phyloP scores from a whole-genome alignment of 768 basidiomycete species.

The Leccinellum rugosiceps region DNA sequence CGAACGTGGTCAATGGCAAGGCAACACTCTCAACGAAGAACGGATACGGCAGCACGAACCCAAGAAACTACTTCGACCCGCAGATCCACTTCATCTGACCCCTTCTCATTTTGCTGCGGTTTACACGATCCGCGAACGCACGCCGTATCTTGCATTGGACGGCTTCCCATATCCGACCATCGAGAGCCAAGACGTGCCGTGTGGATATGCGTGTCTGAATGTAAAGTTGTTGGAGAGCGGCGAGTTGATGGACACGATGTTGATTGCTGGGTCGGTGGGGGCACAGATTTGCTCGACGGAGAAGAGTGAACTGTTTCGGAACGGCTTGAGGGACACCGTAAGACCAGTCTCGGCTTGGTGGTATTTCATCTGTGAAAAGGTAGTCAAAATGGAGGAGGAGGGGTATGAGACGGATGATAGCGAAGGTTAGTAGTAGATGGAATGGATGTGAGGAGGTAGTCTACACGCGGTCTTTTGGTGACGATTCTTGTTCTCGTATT shows the following conservation, averaged over 20 bases:
- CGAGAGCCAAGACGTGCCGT: constrained; percentile 27
- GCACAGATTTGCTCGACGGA: constrained; percentile 29
- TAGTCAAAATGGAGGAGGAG: neutral
- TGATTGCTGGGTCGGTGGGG: constrained; percentile 31
- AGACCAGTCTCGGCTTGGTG: constrained; percentile 33
- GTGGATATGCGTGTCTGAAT: constrained; percentile 28
- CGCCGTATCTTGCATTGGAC: constrained; percentile 24
- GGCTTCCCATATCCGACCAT: constrained; percentile 30
- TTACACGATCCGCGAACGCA: constrained; percentile 21
- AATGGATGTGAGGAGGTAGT: neutral
- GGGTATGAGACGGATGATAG: neutral
- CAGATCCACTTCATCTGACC: constrained; percentile 22
- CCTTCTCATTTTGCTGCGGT: constrained; percentile 26
- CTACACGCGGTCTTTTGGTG: neutral
- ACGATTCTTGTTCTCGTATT: neutral
- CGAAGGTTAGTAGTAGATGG: neutral
- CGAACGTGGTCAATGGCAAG: constrained; percentile 32
- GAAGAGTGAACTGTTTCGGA: constrained; percentile 27
- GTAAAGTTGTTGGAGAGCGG: constrained; percentile 31
- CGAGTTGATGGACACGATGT: constrained; percentile 19
- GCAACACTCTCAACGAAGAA: constrained; percentile 28
- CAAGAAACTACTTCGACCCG: constrained; percentile 31
- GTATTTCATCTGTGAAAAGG: constrained; percentile 20
- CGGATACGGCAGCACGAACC: constrained; percentile 28
- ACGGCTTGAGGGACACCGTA: constrained; percentile 32